A percentile compares a stretch with the other conserved stretches of the same genome.
Evolutionary conservation across 352 stramenopile species (phyloP).

Genomic region (Phytophthora idaei): DNA sequence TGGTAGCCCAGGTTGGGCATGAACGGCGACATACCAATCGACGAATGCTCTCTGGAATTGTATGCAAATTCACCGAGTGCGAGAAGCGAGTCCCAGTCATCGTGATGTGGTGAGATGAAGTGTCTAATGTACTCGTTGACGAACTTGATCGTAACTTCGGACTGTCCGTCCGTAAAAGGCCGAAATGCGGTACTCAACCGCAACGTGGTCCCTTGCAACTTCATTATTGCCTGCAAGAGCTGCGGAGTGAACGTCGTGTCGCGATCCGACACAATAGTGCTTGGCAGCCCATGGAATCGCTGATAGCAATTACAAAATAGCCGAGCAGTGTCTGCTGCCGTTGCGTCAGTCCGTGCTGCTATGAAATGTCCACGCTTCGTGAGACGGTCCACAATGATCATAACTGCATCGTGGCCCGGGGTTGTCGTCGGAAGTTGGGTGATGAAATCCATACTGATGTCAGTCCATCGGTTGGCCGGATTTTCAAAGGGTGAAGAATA

Average conservation of each 20-base stretch:
- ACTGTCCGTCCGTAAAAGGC: neutral
- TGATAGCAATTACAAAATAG: conserved; percentile 19
- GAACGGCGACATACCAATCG: conserved; percentile 1
- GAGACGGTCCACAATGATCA: conserved; percentile 11
- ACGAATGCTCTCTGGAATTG: neutral
- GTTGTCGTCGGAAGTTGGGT: neutral
- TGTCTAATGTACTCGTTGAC: neutral
- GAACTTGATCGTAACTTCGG: neutral
- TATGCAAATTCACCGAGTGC: neutral
- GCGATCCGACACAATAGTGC: conserved; percentile 17
- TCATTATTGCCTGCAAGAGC: conserved; percentile 14
- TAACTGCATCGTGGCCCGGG: neutral
- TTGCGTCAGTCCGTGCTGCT: neutral
- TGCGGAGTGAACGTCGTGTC: conserved; percentile 18
- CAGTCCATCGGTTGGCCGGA: neutral
- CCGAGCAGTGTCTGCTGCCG: neutral
- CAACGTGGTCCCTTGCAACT: neutral
- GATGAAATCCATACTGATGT: conserved; percentile 25
- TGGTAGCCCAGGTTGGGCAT: conserved; percentile 1
- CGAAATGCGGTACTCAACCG: neutral
- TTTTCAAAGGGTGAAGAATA: conserved; percentile 17
- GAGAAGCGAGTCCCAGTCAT: neutral
- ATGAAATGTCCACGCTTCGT: conserved; percentile 17
- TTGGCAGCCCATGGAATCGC: conserved; percentile 12
- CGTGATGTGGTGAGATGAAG: neutral